Base-by-base conservation (phyloP, 2,329 filamentous ascomycete species). In the Colletotrichum limetticola region DNA sequence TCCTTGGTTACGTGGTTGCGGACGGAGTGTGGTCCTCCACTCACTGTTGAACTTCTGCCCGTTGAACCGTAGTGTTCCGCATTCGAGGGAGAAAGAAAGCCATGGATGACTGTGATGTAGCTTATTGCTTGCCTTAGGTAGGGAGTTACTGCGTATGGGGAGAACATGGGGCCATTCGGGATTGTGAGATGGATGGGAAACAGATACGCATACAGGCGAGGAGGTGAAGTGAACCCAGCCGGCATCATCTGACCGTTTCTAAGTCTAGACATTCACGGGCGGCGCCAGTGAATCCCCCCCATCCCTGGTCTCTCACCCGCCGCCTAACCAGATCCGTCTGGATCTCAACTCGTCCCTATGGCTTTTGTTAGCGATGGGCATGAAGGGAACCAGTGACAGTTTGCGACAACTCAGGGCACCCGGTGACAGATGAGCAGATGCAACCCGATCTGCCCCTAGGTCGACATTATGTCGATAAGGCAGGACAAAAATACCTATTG, bases 171-270 rank as follows among this genome's bases (percentile, higher is more conserved):
- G 35, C 32, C 63, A 62, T 28, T 58, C 55, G 24, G 42, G 16
- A 46, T 46, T 19, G 14, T 19, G 60, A 42, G 32, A 26, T 57
- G 57, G 14, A 61, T 26, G 53, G 37, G 58, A 68, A 63, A 71
- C 64, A 11, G 22, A 49, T 5, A 9, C 37, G 24, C 14, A 37
- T 11, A 16, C 26, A 22, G 28, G 19, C 30, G 6, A 60, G 59
- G 6, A 60, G 59, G 26, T 53, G 32, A 42, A 19, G 37, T 42
- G 62, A 72, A 69, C 55, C 24, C 46, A 55, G 53, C 14, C 32
- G 49, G 55, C 59, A 72, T 70, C 70, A 72, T 65, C 66, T 72
- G 70, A 72, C 62, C 53, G 37, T 22, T 32, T 55, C 37, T n/a
- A 37, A 46, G 55, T 24, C 57, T 57, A 62, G 53, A 64, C 60